Base-by-base conservation (phyloP, 164 flowering plant genomes). In the Annona squamosa region DNA sequence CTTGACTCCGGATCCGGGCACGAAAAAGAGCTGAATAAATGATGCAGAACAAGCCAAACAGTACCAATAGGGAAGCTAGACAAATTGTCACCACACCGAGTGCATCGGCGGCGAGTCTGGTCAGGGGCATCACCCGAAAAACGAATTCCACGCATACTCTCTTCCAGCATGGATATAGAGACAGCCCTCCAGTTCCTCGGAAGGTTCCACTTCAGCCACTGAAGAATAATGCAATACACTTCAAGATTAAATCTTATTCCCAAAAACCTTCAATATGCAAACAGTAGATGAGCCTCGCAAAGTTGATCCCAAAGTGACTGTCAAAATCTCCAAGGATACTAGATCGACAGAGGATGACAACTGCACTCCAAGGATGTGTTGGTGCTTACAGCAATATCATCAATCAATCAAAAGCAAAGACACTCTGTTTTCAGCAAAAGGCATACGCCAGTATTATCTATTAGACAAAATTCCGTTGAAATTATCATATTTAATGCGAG, bases 111-210 rank as follows among this genome's bases (percentile, higher is more conserved):
- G 82, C 81, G 71, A 80, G 78, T 81, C 91, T 93, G 86, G 89
- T 88, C 92, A 87, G 93, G 98, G 93, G 98, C 99, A 95, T 76
- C 86, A 95, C 97, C 94, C 94, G 84, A 92, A 85, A 68, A 78
- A 88, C 89, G 77, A 83, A 86, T 86, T 87, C 93, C 94, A 90
- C 93, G 92, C 99, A 95, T 95, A 92, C 99, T 95, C 93, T 89
- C 93, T 79, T 83, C 91, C 90, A 90, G 97, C 98, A 95, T 89
- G 89, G 94, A 89, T 82, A 78, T 94, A 68, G 71, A 77, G 73
- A 76, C 72, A 42, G 61, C 75, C 83, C 86, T 69, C 72, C 45
- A 46, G 67, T 46, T 45, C 72, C 43, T 52, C 69, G 77, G 42
- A 74, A 66, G 81, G 81, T 77, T 80, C 76, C 84, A 71, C 74